These are phyloP conservation scores for Pichia sporocuriosa DNA, from an alignment of 805 yeast species.

Conservation along the genomic window DNA sequence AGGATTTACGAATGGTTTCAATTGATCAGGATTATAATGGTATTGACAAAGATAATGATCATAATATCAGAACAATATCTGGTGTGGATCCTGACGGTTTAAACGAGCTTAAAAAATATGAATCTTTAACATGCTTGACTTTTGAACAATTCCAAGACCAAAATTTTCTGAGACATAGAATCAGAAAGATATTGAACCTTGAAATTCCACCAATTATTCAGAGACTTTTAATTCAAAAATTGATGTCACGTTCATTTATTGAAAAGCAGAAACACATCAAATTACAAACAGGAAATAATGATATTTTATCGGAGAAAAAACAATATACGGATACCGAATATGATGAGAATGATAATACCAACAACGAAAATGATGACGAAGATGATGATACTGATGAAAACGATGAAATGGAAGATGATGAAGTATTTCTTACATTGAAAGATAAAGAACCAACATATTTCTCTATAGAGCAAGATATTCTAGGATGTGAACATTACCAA, in stretches of 20 bases:
- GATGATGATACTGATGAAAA: constrained; percentile 14
- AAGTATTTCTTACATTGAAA: constrained; percentile 38
- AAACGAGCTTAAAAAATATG: constrained; percentile 12
- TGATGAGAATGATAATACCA: neutral
- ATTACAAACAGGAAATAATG: neutral
- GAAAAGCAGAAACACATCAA: constrained; percentile 33
- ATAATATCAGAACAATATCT: too few relatives aligned
- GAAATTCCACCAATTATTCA: constrained; percentile 37
- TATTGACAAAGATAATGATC: neutral
- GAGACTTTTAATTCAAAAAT: constrained; percentile 47
- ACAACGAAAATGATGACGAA: neutral
- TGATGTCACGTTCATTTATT: constrained; percentile 65
- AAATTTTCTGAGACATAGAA: constrained; percentile 38
- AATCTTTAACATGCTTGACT: constrained; percentile 25
- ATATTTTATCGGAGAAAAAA: neutral
- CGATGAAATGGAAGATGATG: constrained; percentile 22
- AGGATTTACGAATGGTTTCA: constrained; percentile 7
- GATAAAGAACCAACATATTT: constrained; percentile 46
- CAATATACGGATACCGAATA: neutral
- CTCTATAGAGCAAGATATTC: constrained; percentile 34
- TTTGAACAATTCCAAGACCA: constrained; percentile 32
- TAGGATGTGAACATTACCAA: constrained; percentile 82
- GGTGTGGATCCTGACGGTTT: too few relatives aligned
- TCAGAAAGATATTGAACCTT: constrained; percentile 39
- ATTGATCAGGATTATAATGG: neutral